Evolutionary conservation across 768 basidiomycete species (phyloP), one percentile per base, ranked within the genome.

Genomic region (Sarcomyxa edulis): DNA sequence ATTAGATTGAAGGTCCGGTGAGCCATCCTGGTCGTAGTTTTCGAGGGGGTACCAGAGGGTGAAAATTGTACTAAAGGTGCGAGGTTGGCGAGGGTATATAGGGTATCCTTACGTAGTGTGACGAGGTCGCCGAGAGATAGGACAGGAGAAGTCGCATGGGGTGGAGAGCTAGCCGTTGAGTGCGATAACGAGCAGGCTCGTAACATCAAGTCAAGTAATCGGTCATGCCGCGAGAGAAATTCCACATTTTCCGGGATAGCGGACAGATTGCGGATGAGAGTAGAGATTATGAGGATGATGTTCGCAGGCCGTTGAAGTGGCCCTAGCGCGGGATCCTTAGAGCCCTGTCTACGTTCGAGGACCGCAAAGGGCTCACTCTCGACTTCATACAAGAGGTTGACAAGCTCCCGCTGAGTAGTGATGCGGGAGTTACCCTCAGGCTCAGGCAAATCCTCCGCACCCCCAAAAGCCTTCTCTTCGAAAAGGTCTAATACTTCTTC

Each of bases 231-330:
- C 1, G 81, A 73, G 50, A 95, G 67, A 50, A 76, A 78, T 30
- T 66, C 65, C 44, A 71, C 57, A 50, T 95, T 95, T 46, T 94
- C 84, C 6, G 60, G 62, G 41, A 82, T 66, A 44, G 80, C 65
- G n/a, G 87, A 78, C 48, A 96, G 69, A 62, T 95, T 96, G 32
- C 91, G 86, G 37, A 97, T 66, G 51, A 97, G 78, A 56, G 87
- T 92, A 31, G 81, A 59, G 37, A 85, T 68, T 12, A 78, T 64
- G 20, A 89, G 70, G 33, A 93, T 66, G 37, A 82, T 62, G 45
- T 84, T 81, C 12, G 74, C 81, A 8, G 78, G 72, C 9, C 83
- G 81, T 50, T 81, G 86, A 29, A 68, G 68, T 7, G 78, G 81
- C 23, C 77, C 84, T 22, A 60, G 47, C 20, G 58, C 56, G 25